A percentile compares a stretch with the other conserved stretches of the same genome.
phyloP scores from a whole-genome alignment of 73 alveolate genomes.

The Tetrahymena thermophila region DNA sequence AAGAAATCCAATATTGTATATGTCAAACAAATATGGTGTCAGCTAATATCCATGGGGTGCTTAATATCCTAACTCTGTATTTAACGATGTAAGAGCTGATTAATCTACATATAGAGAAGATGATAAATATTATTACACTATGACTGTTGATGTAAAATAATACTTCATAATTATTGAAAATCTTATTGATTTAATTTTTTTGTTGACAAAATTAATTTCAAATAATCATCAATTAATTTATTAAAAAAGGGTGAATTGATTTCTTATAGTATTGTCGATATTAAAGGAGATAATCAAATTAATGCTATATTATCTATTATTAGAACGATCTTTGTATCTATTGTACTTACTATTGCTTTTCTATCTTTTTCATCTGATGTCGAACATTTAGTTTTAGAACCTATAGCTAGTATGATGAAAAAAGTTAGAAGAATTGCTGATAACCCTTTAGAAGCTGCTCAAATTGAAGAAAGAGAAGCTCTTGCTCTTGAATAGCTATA shows the following conservation, averaged over 20 bases:
- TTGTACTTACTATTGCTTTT: constrained; percentile 78
- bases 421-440: constrained; percentile 87
- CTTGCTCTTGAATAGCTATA: constrained; percentile 31
- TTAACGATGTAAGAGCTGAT: background rate
- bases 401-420: constrained; percentile 91
- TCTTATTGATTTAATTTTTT: background rate
- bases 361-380: constrained; percentile 83
- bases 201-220: no score
- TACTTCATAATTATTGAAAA: background rate
- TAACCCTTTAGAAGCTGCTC: constrained; percentile 92
- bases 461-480: constrained; percentile 77
- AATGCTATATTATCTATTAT: constrained; percentile 70
- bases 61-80: background rate
- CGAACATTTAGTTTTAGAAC: constrained; percentile 73
- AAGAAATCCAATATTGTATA: background rate
- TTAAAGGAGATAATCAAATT: constrained; percentile 17
- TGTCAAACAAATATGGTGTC: background rate
- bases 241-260: background rate
- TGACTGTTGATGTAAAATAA: background rate
- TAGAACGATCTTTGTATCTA: constrained; percentile 84
- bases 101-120: background rate
- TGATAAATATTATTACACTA: background rate
- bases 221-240: no score
- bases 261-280: background rate
- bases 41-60: background rate